Evolutionary conservation across 2,329 filamentous ascomycete genomes (phyloP).

Genomic region (Aureobasidium sp.): DNA sequence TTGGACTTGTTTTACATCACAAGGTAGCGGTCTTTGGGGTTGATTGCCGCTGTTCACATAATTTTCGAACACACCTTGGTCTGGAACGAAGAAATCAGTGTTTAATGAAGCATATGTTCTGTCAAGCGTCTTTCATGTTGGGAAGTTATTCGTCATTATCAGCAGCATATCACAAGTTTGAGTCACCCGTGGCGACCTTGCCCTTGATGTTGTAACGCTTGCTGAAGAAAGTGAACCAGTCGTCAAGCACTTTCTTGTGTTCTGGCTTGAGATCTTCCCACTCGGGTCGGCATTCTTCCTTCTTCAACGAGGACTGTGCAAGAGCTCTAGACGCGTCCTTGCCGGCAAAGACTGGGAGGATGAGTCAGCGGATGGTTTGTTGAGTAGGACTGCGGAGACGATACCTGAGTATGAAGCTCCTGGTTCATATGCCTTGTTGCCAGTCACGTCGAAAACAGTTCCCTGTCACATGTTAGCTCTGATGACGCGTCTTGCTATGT

Average conservation of each 20-base stretch:
- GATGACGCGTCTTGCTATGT: background rate
- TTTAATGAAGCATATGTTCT: background rate
- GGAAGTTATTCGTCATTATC: background rate
- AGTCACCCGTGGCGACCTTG: slow-evolving; percentile 21
- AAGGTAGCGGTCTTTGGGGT: background rate
- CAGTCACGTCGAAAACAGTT: slow-evolving; percentile 87
- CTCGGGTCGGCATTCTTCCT: slow-evolving; percentile 71
- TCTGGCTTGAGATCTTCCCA: slow-evolving; percentile 79
- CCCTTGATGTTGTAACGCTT: slow-evolving; percentile 94
- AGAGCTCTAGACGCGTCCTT: slow-evolving; percentile 93
- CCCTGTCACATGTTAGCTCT: slow-evolving; percentile 39
- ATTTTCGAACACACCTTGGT: background rate
- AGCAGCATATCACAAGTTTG: background rate
- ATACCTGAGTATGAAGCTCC: slow-evolving; percentile 79
- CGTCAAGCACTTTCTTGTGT: slow-evolving; percentile 73
- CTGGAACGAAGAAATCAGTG: background rate
- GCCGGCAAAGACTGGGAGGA: slow-evolving; percentile 80
- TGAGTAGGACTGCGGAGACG: slow-evolving; percentile 18
- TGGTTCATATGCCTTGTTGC: slow-evolving; percentile 77
- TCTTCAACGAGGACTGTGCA: slow-evolving; percentile 75
- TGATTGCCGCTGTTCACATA: too few relatives aligned
- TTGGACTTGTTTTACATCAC: background rate
- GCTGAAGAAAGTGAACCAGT: slow-evolving; percentile 94
- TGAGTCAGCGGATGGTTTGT: background rate
- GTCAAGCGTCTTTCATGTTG: background rate